Percentiles rank a stretch among this genome's conserved stretches.
Evolutionary conservation across 768 basidiomycete species (phyloP).

Genomic region (Mycena haematopus): DNA sequence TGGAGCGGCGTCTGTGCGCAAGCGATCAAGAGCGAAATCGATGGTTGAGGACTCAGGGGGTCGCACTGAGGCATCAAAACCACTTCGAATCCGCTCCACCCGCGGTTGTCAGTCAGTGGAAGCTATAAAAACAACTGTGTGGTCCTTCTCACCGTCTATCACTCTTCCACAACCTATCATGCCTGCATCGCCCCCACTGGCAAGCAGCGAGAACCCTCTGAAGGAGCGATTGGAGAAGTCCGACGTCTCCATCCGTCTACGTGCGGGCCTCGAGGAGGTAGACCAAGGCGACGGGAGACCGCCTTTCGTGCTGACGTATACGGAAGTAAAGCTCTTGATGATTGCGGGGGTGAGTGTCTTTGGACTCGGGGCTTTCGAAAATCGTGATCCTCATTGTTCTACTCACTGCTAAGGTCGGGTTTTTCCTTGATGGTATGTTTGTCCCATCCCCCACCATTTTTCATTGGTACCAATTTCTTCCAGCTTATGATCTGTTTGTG

Average conservation of each 20-base stretch:
- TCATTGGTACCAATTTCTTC: not conserved
- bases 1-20: no score
- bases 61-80: not conserved
- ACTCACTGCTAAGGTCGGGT: constrained; percentile 56
- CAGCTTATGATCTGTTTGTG: constrained; percentile 75
- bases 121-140: not conserved
- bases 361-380: not conserved
- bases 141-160: not conserved
- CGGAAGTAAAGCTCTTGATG: constrained; percentile 65
- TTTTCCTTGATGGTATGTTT: constrained; percentile 70
- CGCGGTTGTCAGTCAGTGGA: no score
- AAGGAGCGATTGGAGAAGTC: not conserved
- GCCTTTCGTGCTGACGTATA: constrained; percentile 38
- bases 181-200: not conserved
- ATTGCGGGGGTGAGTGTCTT: constrained; percentile 63
- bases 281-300: constrained; percentile 31
- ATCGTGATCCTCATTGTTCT: not conserved
- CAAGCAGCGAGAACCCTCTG: not conserved
- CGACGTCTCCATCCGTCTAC: not conserved
- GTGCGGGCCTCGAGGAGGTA: constrained; percentile 8
- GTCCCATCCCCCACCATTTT: not conserved
- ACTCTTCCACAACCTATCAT: not conserved
- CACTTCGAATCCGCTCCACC: not conserved
- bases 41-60: not conserved
- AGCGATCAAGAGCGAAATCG: no score